Conservation (phyloP, 2,329 filamentous ascomycete species). For the Coniochaeta sp. region DNA sequence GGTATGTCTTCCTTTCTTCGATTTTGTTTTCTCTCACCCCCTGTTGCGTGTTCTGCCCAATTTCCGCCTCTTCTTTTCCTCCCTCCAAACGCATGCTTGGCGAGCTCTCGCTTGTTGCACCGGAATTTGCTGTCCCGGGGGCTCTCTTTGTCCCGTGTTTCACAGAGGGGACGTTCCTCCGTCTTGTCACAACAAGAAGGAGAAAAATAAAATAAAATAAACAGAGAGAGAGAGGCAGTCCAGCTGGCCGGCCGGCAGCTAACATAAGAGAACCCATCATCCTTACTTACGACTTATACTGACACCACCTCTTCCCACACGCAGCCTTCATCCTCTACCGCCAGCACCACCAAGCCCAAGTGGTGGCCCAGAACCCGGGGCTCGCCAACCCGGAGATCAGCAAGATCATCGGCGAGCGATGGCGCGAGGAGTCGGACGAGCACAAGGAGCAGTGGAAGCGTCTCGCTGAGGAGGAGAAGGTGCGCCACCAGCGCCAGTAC, state of each 20-base stretch:
- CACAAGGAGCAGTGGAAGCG: slow-evolving; percentile 82
- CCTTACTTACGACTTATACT: not conserved
- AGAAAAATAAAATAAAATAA: not conserved
- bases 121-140: slow-evolving; percentile 2
- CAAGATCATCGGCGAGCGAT: slow-evolving; percentile 92
- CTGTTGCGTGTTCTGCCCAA: not conserved
- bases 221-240: not conserved
- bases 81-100: not conserved
- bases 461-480: slow-evolving; percentile 88
- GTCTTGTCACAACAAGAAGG: not conserved
- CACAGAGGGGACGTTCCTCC: slow-evolving; percentile 1
- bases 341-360: slow-evolving; percentile 79
- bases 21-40: slow-evolving; percentile 7
- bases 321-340: slow-evolving; percentile 97
- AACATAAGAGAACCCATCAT: not conserved
- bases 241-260: not conserved
- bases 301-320: slow-evolving; percentile 7
- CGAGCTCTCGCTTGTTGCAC: not conserved
- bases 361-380: slow-evolving; percentile 77
- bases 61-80: not conserved
- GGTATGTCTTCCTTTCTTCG: slow-evolving; percentile 35
- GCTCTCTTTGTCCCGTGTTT: slow-evolving; percentile 7
- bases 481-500: slow-evolving; percentile 80
- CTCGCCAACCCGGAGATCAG: slow-evolving; percentile 94
- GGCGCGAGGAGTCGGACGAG: slow-evolving; percentile 68